A percentile compares a stretch with the other conserved stretches of the same genome.
Conservation (phyloP, 495 filamentous ascomycete genomes). For the Aspergillus cristatus region DNA sequence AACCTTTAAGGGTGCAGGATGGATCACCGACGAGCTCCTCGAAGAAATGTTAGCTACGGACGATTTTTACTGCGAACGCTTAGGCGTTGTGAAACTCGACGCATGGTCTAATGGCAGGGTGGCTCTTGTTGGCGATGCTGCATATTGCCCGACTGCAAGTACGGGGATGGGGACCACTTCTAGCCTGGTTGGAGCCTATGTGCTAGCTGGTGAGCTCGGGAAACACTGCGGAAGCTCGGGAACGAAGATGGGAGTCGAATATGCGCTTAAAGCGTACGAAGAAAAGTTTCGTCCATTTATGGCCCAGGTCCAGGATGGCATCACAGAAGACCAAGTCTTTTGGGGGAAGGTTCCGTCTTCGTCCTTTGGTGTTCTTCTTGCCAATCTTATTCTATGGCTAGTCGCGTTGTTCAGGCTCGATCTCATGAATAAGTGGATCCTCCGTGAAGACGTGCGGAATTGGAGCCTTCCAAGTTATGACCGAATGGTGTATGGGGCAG, state of each 20-base stretch:
- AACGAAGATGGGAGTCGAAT: background rate
- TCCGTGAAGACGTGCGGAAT: constrained; percentile 22
- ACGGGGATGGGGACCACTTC: constrained; percentile 42
- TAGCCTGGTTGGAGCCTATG: constrained; percentile 40
- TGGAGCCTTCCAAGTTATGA: constrained; percentile 37
- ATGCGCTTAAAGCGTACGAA: constrained; percentile 35
- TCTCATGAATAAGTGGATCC: constrained; percentile 19
- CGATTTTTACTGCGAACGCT: constrained; percentile 40
- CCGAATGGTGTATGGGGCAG: constrained; percentile 15
- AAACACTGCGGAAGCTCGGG: constrained; percentile 13
- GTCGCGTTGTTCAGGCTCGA: constrained; percentile 26
- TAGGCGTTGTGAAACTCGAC: constrained; percentile 32
- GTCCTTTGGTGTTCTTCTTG: constrained; percentile 15
- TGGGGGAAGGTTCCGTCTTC: constrained; percentile 18
- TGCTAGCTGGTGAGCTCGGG: constrained; percentile 44
- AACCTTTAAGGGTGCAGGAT: constrained; percentile 34
- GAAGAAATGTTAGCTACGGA: constrained; percentile 26
- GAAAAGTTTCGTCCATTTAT: constrained; percentile 34
- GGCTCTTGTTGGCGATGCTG: constrained; percentile 47
- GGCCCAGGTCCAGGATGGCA: constrained; percentile 25
- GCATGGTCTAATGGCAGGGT: constrained; percentile 36
- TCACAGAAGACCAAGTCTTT: constrained; percentile 10
- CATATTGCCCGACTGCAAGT: constrained; percentile 36
- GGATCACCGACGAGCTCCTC: constrained; percentile 32
- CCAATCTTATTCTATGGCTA: constrained; percentile 20